Conservation (phyloP, 768 basidiomycete genomes). For the Leccinellum albellum region DNA sequence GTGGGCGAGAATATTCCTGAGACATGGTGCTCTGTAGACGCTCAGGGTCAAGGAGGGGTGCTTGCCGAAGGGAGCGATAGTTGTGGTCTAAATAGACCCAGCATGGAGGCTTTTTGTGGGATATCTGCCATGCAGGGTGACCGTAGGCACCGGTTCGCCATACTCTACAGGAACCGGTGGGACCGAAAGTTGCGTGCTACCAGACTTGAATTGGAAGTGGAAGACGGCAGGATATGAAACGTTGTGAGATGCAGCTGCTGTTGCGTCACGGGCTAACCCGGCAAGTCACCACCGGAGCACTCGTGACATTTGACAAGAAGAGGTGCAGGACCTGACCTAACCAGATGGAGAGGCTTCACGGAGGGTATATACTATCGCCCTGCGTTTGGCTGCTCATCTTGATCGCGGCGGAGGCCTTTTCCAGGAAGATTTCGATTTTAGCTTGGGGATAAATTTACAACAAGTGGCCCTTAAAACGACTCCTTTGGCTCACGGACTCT, state of each 20-base stretch:
- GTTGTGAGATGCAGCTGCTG: neutral
- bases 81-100: neutral
- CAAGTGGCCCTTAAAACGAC: neutral
- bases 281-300: neutral
- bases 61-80: neutral
- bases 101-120: constrained; percentile 3
- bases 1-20: constrained; percentile 4
- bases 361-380: neutral
- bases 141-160: neutral
- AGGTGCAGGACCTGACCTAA: neutral
- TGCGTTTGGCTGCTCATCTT: neutral
- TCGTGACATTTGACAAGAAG: too few relatives aligned
- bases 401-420: neutral
- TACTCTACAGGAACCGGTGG: neutral
- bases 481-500: neutral
- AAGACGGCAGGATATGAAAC: neutral
- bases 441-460: neutral
- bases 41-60: neutral
- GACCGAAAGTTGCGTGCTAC: neutral
- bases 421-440: neutral
- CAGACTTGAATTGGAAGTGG: too few relatives aligned
- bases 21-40: constrained; percentile 15
- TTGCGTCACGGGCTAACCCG: neutral
- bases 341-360: neutral
- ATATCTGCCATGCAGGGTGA: neutral